Conservation (phyloP, 805 yeast species). For the Monosporozyma aerobia region DNA sequence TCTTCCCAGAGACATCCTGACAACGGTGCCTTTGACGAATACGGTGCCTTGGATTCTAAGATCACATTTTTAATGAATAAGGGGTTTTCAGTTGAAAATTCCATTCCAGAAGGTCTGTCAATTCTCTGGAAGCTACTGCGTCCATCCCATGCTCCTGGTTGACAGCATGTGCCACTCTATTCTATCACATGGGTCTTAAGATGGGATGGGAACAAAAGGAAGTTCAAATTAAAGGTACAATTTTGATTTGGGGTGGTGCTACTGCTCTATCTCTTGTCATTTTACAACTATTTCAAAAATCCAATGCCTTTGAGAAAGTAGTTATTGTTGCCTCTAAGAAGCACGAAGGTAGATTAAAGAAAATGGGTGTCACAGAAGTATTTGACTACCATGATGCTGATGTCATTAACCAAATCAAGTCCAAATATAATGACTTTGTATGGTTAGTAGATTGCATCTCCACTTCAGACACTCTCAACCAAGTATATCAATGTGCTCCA, state of each 20-base stretch:
- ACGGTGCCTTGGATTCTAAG: slow-evolving; percentile 33
- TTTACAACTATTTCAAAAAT: slow-evolving; percentile 45
- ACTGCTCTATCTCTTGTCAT: slow-evolving; percentile 48
- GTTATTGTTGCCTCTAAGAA: slow-evolving; percentile 41
- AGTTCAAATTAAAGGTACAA: slow-evolving; percentile 28
- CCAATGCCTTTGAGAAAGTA: slow-evolving; percentile 33
- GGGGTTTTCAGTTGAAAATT: slow-evolving; percentile 4
- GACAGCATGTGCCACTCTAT: slow-evolving; percentile 39
- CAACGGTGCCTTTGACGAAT: slow-evolving; percentile 52
- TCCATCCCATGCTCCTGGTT: too few relatives aligned
- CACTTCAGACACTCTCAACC: slow-evolving; percentile 18
- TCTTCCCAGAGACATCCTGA: slow-evolving; percentile 31
- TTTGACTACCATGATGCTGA: slow-evolving; percentile 40
- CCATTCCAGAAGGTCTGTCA: slow-evolving; percentile 20
- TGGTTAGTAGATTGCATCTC: slow-evolving; percentile 29
- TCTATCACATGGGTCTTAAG: slow-evolving; percentile 15
- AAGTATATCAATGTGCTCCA: slow-evolving; percentile 28
- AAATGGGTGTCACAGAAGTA: slow-evolving; percentile 39
- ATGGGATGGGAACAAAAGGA: slow-evolving; percentile 15
- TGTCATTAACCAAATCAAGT: slow-evolving; percentile 34
- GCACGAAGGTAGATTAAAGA: slow-evolving; percentile 32
- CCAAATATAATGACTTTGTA: slow-evolving; percentile 21
- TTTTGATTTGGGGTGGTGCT: slow-evolving; percentile 60
- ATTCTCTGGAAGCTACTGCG: too few relatives aligned
- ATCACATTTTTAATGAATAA: slow-evolving; percentile 10